These are phyloP conservation scores for Claviceps cyperi DNA, from an alignment of 2,329 filamentous ascomycete species.

Conservation along the genomic window DNA sequence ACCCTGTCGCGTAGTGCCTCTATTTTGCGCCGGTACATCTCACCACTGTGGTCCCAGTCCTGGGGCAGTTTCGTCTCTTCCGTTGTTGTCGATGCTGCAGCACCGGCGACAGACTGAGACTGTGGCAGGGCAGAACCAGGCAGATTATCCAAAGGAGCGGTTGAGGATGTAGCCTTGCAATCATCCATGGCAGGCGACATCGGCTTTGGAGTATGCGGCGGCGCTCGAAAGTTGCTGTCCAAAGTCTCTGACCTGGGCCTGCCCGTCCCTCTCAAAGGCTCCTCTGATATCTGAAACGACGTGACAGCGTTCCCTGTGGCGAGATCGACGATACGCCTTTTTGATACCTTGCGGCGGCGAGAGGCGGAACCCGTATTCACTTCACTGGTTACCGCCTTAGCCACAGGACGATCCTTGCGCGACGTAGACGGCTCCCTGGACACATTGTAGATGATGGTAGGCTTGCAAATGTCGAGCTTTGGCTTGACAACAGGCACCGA, in stretches of 20 bases:
- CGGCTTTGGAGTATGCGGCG: slow-evolving; percentile 25
- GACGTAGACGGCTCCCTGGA: slow-evolving; percentile 36
- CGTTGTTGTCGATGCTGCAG: neutral
- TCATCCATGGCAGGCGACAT: slow-evolving; percentile 17
- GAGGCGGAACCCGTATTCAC: slow-evolving; percentile 39
- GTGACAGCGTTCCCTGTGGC: slow-evolving; percentile 34
- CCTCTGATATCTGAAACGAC: slow-evolving; percentile 15
- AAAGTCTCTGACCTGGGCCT: slow-evolving; percentile 10
- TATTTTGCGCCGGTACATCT: slow-evolving; percentile 76
- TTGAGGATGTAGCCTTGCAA: slow-evolving; percentile 13
- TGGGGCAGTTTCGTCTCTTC: slow-evolving; percentile 21
- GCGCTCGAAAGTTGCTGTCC: slow-evolving; percentile 30
- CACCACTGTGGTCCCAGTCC: slow-evolving; percentile 55
- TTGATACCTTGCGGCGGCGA: slow-evolving; percentile 44
- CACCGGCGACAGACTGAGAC: neutral
- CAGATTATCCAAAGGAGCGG: neutral
- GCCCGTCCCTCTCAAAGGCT: slow-evolving; percentile 11
- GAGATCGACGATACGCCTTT: slow-evolving; percentile 50
- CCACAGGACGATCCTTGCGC: slow-evolving; percentile 43
- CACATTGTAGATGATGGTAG: slow-evolving; percentile 40
- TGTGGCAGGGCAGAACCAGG: neutral
- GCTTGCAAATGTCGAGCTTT: slow-evolving; percentile 51
- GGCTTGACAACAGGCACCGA: slow-evolving; percentile 67
- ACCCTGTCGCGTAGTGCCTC: slow-evolving; percentile 75
- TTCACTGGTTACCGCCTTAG: slow-evolving; percentile 41